phyloP scores from a whole-genome alignment of 192 early-diverging fungal genomes.

The Helicostylum pulchrum region DNA sequence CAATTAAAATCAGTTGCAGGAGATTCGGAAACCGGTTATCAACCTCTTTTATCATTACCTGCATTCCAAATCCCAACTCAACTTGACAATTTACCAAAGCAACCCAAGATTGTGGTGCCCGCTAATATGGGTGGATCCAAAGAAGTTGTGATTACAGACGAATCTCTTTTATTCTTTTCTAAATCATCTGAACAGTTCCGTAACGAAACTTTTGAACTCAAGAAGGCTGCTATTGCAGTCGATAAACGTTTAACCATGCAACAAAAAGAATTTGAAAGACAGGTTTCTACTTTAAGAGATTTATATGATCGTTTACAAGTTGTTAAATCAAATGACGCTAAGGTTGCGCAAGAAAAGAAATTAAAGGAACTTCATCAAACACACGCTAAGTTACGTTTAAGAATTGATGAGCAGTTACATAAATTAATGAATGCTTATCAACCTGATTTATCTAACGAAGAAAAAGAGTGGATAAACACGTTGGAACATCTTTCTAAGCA shows the following conservation, averaged over 20 bases:
- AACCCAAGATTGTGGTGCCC: conserved; percentile 42
- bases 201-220: conserved; percentile 34
- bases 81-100: conserved; percentile 34
- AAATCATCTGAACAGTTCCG: conserved; percentile 35
- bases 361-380: conserved; percentile 41
- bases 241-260: conserved; percentile 25
- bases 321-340: conserved; percentile 37
- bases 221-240: conserved; percentile 27
- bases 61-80: conserved; percentile 34
- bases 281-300: conserved; percentile 40
- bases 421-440: conserved; percentile 59
- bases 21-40: conserved; percentile 19
- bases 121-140: conserved; percentile 37
- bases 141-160: conserved; percentile 43
- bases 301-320: conserved; percentile 41
- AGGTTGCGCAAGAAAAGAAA: conserved; percentile 42
- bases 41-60: conserved; percentile 32
- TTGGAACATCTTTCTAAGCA: conserved; percentile 23
- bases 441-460: conserved; percentile 57
- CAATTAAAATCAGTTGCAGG: neutral
- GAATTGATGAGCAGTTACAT: conserved; percentile 58
- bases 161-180: conserved; percentile 41
- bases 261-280: conserved; percentile 40
- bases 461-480: conserved; percentile 49
- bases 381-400: conserved; percentile 40